Evolutionary conservation across 352 stramenopile species (phyloP).

Genomic region (Globisporangium nagaii): DNA sequence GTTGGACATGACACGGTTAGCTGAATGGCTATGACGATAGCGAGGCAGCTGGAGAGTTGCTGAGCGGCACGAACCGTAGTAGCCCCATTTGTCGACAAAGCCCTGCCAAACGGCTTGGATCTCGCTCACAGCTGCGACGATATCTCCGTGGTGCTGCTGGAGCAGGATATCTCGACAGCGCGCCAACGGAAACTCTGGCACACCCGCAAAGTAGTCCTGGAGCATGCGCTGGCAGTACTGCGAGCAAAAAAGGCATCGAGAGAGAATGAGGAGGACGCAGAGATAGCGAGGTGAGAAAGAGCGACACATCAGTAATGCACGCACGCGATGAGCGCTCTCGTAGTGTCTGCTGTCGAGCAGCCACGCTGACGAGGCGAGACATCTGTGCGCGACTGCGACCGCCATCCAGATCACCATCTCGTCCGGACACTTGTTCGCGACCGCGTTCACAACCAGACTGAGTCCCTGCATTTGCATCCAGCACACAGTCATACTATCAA

Average conservation of each 20-base stretch:
- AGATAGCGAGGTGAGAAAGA: too few relatives aligned
- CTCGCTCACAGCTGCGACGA: slow-evolving; percentile 8
- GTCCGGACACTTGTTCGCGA: slow-evolving; percentile 31
- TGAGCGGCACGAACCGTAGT: too few relatives aligned
- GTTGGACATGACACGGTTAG: too few relatives aligned
- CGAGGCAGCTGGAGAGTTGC: too few relatives aligned
- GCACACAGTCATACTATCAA: not conserved
- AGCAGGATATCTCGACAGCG: slow-evolving; percentile 25
- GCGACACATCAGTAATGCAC: not conserved
- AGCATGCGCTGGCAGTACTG: slow-evolving; percentile 46
- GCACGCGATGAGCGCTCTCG: slow-evolving; percentile 49
- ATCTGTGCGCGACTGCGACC: slow-evolving; percentile 28
- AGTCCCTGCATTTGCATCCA: slow-evolving; percentile 32
- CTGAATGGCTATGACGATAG: too few relatives aligned
- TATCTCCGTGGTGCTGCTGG: not conserved
- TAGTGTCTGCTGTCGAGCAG: slow-evolving; percentile 32
- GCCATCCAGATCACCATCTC: slow-evolving; percentile 54
- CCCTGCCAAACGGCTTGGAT: slow-evolving; percentile 35
- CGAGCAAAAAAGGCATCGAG: not conserved
- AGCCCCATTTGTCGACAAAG: slow-evolving; percentile 61
- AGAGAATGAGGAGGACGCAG: not conserved
- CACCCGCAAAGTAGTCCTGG: slow-evolving; percentile 47
- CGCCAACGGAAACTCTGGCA: slow-evolving; percentile 56
- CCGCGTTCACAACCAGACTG: slow-evolving; percentile 34
- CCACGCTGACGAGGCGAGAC: slow-evolving; percentile 17